Base-by-base conservation (phyloP, 192 early-diverging fungal genomes). In the Linnemannia elongata region DNA sequence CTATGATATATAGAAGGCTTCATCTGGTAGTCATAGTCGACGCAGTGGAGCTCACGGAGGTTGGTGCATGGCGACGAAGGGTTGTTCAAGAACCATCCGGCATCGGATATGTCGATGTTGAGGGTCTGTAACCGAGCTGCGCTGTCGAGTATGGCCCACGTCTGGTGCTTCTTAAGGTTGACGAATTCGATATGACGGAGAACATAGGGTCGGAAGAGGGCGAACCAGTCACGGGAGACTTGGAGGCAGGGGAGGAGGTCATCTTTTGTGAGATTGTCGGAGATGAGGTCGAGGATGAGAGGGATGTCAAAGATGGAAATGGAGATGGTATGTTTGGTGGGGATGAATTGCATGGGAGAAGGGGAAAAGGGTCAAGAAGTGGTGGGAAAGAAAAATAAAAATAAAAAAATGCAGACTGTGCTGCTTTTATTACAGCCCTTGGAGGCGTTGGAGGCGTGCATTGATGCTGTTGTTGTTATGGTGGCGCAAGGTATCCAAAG, bases 91-190 rank as follows among this genome's bases (percentile, higher is more conserved):
- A 71, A 42, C 38, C 69, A 71, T 20, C 3, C 69, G 4, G 39
- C 69, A 41, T 71, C 69, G 20, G 39, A 42, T 41, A 71, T 71
- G 36, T 71, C 69, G 10, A 71, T 35, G 36, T 38, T 42, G 10
- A 42, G 69, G 9, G 18, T n/a, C 20, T 13, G 10, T 39, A 71
- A 42, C 10, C 39, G 38, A 20, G 69, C 69, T 3, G 69, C 69
- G 36, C 69, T 41, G 20, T 41, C 38, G 10, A 71, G 69, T 7
- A 42, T 42, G 18, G 69, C 22, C 69, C 69, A 71, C 0, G 69
- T 71, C 20, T 71, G 69, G 22, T 27, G 69, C 18, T 41, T 71
- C 39, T 71, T 71, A 39, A 71, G 69, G 38, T 71, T 41, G 38
- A 41, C 69, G 33, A 71, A 71, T 22, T 71, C 69, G 39, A 71